Base-by-base conservation (phyloP, 169 alveolate species). In the Plasmodium berghei region DNA sequence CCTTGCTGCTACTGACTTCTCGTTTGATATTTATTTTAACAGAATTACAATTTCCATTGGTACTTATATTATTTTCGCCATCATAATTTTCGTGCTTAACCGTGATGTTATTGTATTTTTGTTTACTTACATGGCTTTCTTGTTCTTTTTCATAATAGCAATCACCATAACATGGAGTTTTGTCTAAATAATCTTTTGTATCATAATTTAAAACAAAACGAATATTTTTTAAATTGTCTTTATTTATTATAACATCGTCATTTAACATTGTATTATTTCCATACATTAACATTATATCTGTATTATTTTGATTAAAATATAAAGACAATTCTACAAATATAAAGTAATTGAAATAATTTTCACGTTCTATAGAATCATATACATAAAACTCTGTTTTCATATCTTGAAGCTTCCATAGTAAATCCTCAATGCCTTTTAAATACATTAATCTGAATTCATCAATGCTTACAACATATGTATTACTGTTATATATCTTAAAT, bases 271-370 rank as follows among this genome's bases (percentile, higher is more conserved):
- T 66, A 34, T 80, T 46, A 24, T 24, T 46, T 14, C 61, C 90
- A 67, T 66, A 26, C 16, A 80, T 16, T 5, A 80, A 46, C 12
- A 55, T 24, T 8, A 80, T 67, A 45, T 80, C 90, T 34, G 48
- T 16, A 18, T 80, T 71, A 63, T 80, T 80, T 46, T 80, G 90
- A 80, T 66, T 80, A 80, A 80, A 80, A 67, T 80, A 80, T 34
- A 80, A 61, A 28, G 64, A 80, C 61, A 80, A 45, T 18, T 80
- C 90, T 66, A 80, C 58, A 58, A 24, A 80, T 34, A 80, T 54
- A 26, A 80, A 64, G 55, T 52, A 67, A 46, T 64, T 80, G 67
- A 80, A 80, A 40, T 64, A 80, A 64, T 80, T 80, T 40, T 64
- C 83, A 42, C 18, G 22, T n/a, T 80, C 80, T 52, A 80, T 64